Conservation (phyloP, 192 early-diverging fungal genomes). For the Mortierella alpina region DNA sequence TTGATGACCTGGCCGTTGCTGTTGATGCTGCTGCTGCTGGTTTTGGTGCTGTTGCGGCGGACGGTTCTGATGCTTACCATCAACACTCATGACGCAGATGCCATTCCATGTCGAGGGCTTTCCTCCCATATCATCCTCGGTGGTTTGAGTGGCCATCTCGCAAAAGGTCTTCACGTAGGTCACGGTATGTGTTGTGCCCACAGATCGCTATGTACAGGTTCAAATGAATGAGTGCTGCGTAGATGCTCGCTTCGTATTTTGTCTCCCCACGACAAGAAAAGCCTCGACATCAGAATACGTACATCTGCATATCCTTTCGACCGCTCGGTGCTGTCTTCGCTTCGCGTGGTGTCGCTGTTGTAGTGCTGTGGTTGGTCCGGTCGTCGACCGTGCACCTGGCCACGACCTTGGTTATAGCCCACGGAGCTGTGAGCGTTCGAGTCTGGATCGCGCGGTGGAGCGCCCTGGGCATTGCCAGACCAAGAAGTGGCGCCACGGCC, state of each 20-base stretch:
- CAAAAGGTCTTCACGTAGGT: constrained; percentile 19
- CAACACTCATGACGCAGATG: constrained; percentile 1
- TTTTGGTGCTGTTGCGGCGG: background rate
- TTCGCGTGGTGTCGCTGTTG: too few relatives aligned
- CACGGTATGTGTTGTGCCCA: constrained; percentile 14
- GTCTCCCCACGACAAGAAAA: background rate
- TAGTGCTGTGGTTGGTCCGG: too few relatives aligned
- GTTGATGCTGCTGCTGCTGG: background rate
- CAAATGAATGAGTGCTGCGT: background rate
- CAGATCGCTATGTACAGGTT: constrained; percentile 7
- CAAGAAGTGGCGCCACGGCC: too few relatives aligned
- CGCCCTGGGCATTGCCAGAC: too few relatives aligned
- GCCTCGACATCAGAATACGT: background rate
- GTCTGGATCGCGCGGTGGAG: too few relatives aligned
- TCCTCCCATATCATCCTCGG: constrained; percentile 23
- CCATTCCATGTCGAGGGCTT: constrained; percentile 27
- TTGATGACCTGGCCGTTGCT: background rate
- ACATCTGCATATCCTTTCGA: background rate
- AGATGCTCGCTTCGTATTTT: background rate
- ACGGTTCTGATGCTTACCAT: background rate
- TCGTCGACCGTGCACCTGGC: too few relatives aligned
- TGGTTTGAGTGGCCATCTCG: constrained; percentile 50
- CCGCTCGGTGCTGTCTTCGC: background rate
- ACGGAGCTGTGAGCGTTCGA: too few relatives aligned
- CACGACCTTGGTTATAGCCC: too few relatives aligned